These are phyloP conservation scores for Bipolaris bicolor DNA, from an alignment of 2,329 filamentous ascomycete species.

Conservation along the genomic window DNA sequence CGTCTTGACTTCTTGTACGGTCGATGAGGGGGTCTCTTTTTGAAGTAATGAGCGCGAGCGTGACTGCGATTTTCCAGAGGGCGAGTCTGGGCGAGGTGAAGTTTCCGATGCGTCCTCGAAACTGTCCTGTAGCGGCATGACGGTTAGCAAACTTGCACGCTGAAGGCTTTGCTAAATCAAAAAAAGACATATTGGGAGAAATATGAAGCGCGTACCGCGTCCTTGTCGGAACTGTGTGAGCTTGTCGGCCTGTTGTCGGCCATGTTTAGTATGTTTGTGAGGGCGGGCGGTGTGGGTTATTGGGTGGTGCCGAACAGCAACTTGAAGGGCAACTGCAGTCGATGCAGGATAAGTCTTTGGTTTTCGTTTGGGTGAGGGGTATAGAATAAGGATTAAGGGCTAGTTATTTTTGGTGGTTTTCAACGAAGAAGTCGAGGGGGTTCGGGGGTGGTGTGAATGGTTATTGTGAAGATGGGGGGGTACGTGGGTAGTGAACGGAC, in stretches of 20 bases:
- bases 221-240: conserved; percentile 42
- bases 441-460: neutral
- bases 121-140: conserved; percentile 62
- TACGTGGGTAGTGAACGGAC: conserved; percentile 18
- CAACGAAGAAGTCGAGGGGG: conserved; percentile 1
- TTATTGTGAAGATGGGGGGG: conserved; percentile 13
- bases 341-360: conserved; percentile 14
- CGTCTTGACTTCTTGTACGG: conserved; percentile 32
- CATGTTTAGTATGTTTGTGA: conserved; percentile 21
- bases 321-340: conserved; percentile 25
- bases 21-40: conserved; percentile 41
- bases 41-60: conserved; percentile 62
- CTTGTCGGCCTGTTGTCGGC: conserved; percentile 38
- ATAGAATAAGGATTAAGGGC: conserved; percentile 15
- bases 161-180: neutral
- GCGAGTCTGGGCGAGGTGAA: conserved; percentile 48
- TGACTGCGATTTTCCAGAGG: conserved; percentile 44
- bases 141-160: conserved; percentile 19
- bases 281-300: conserved; percentile 18
- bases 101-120: conserved; percentile 83
- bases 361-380: neutral
- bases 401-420: conserved; percentile 8
- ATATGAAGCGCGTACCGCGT: conserved; percentile 28
- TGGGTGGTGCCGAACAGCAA: conserved; percentile 13
- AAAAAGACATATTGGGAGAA: neutral